phyloP scores from a whole-genome alignment of 352 stramenopile genomes.

The Phytophthora citricola region DNA sequence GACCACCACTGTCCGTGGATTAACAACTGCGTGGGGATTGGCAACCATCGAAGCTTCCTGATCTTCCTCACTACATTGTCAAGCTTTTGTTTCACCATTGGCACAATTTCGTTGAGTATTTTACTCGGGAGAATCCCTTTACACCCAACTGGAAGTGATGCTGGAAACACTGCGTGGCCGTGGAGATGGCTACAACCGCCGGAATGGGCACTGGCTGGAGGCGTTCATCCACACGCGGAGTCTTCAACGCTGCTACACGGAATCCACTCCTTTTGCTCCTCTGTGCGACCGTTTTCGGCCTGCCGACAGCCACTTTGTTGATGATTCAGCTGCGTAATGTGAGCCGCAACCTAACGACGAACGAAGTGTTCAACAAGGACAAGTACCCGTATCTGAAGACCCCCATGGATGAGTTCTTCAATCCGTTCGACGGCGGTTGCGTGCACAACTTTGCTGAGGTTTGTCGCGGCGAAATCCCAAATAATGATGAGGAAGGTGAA shows the following conservation, averaged over 20 bases:
- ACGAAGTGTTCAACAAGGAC: constrained; percentile 91
- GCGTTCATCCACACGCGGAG: constrained; percentile 10
- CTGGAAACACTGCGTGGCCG: constrained; percentile 13
- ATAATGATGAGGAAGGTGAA: constrained; percentile 19
- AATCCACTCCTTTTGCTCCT: constrained; percentile 66
- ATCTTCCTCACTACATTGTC: constrained; percentile 64
- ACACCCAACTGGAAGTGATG: constrained; percentile 21
- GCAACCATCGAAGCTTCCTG: constrained; percentile 82
- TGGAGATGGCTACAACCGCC: constrained; percentile 39
- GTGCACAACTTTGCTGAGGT: constrained; percentile 66
- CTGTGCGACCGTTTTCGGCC: constrained; percentile 66
- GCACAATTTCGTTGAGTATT: constrained; percentile 54
- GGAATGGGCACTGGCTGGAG: constrained; percentile 29
- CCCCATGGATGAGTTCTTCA: constrained; percentile 78
- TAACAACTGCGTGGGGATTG: constrained; percentile 83
- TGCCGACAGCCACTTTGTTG: constrained; percentile 70
- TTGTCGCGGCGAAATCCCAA: constrained; percentile 38
- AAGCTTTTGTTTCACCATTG: constrained; percentile 58
- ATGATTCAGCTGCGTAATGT: constrained; percentile 79
- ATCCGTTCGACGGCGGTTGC: constrained; percentile 77
- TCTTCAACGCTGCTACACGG: constrained; percentile 55
- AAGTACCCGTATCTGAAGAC: constrained; percentile 89
- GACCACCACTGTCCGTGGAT: constrained; percentile 90
- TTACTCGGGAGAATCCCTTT: constrained; percentile 52
- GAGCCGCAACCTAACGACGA: constrained; percentile 76